Percentiles rank a stretch among this genome's conserved stretches.
Conservation (phyloP, 164 flowering plant species). For the Tinospora cordifolia region DNA sequence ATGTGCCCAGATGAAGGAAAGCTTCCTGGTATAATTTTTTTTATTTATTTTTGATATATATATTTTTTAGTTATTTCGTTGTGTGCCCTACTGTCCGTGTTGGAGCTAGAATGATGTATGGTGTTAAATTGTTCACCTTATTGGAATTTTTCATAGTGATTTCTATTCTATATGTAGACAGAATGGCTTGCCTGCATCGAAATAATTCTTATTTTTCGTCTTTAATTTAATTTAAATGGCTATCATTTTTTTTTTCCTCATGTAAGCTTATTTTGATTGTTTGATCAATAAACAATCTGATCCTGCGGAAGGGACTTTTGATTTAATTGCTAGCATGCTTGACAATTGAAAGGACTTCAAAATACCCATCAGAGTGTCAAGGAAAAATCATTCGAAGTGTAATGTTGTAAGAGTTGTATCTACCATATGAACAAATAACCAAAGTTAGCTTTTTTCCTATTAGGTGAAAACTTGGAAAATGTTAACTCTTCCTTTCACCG, state of each 20-base stretch:
- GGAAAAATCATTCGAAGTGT: no score
- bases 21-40: constrained; percentile 68
- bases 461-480: not conserved
- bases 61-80: not conserved
- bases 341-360: no score
- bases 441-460: no score
- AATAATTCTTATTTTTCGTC: not conserved
- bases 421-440: no score
- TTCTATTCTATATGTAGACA: not conserved
- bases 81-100: not conserved
- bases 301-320: no score
- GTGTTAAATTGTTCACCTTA: not conserved
- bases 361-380: no score
- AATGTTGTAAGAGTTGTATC: no score
- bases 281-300: no score
- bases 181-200: not conserved
- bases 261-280: no score
- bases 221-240: not conserved
- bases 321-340: no score
- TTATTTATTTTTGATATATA: not conserved
- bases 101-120: not conserved
- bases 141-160: not conserved
- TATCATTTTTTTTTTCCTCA: not conserved
- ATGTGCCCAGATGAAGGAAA: constrained; percentile 93
- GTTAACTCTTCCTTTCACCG: not conserved